Percentiles rank a stretch among this genome's conserved stretches.
These are phyloP conservation scores for Alternaria sp. DNA, from an alignment of 2,329 filamentous ascomycete genomes.

Conservation along the genomic window DNA sequence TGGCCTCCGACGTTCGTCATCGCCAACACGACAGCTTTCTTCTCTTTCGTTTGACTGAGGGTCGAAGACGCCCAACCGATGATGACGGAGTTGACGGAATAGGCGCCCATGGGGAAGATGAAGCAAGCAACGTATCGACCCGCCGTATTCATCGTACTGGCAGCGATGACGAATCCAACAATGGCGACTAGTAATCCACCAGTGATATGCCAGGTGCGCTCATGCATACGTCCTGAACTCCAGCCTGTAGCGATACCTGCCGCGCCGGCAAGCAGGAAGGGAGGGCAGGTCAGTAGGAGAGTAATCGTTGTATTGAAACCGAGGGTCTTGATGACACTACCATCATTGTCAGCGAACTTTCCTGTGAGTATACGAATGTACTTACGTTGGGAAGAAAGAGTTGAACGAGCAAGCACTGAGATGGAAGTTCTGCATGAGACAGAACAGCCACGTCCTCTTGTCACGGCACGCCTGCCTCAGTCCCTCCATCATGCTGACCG, in stretches of 20 bases:
- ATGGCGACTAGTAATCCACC: conserved; percentile 50
- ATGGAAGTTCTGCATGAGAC: conserved; percentile 41
- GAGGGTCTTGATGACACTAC: conserved; percentile 45
- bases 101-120: conserved; percentile 40
- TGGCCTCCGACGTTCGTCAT: conserved; percentile 39
- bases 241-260: conserved; percentile 57
- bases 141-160: conserved; percentile 35
- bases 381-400: conserved; percentile 42
- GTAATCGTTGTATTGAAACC: conserved; percentile 47
- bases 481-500: conserved; percentile 35
- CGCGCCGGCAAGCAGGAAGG: conserved; percentile 56
- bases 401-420: conserved; percentile 40
- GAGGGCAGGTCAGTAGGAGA: conserved; percentile 53
- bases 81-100: conserved; percentile 41
- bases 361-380: not conserved
- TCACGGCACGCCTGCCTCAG: conserved; percentile 38
- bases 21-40: conserved; percentile 40
- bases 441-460: conserved; percentile 40
- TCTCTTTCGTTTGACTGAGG: conserved; percentile 37
- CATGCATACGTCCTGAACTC: conserved; percentile 58
- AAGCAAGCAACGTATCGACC: conserved; percentile 40
- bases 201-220: conserved; percentile 60
- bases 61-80: conserved; percentile 40
- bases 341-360: not conserved
- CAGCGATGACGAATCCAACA: conserved; percentile 50